Evolutionary conservation across 106 monocot genomes (phyloP).

Genomic region (Chionographis japonica): DNA sequence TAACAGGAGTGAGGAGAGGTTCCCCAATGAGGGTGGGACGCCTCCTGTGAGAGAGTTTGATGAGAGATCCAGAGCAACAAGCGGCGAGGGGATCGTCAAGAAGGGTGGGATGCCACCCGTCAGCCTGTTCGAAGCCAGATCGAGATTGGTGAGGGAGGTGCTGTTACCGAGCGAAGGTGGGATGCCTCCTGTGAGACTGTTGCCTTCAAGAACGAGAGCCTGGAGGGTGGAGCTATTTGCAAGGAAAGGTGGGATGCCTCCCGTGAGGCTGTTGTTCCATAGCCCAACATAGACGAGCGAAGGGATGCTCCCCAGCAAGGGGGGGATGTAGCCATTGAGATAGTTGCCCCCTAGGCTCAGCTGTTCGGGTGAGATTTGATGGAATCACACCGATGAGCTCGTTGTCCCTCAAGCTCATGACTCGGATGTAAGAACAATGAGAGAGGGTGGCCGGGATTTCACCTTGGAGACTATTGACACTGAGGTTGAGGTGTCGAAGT

Average conservation of each 20-base stretch:
- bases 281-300: background rate
- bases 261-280: background rate
- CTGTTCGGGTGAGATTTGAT: background rate
- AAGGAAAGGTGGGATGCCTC: background rate
- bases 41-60: background rate
- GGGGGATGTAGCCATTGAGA: background rate
- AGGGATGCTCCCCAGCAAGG: background rate
- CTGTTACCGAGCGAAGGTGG: background rate
- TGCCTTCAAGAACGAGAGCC: background rate
- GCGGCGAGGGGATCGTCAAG: conserved; percentile 8
- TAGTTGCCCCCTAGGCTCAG: background rate
- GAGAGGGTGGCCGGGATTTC: no score
- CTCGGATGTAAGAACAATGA: no score
- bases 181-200: conserved; percentile 8
- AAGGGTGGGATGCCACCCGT: conserved; percentile 11
- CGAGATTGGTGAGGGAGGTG: background rate
- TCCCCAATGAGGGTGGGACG: background rate
- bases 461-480: no score
- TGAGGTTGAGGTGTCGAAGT: conserved; percentile 26
- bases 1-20: background rate
- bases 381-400: no score
- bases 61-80: background rate
- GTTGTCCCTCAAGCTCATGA: no score
- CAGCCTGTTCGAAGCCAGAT: background rate
- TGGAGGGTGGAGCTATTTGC: background rate